Conservation (phyloP, 2,329 filamentous ascomycete genomes). For the Bipolaris sorokiniana region DNA sequence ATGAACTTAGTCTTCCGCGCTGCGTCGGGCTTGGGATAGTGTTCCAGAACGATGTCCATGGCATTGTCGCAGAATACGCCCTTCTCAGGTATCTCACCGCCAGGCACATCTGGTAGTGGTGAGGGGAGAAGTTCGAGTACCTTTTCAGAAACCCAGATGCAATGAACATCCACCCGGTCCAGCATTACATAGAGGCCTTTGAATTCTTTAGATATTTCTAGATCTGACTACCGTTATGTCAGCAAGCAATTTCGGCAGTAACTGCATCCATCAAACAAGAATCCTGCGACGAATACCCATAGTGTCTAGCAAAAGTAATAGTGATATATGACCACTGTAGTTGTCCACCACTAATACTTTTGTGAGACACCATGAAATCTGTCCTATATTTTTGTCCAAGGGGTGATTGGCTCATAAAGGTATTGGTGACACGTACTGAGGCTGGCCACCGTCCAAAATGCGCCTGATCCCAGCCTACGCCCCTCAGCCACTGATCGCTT, state of each 20-base stretch:
- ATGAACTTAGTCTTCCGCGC: slow-evolving; percentile 63
- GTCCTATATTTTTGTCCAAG: not conserved
- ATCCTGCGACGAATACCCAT: too few relatives aligned
- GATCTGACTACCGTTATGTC: slow-evolving; percentile 55
- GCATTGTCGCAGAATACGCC: slow-evolving; percentile 78
- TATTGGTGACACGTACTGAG: slow-evolving; percentile 56
- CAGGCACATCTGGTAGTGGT: slow-evolving; percentile 59
- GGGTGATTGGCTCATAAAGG: not conserved
- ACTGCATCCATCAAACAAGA: too few relatives aligned
- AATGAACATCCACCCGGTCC: slow-evolving; percentile 73
- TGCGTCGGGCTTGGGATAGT: slow-evolving; percentile 63
- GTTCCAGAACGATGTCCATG: slow-evolving; percentile 65
- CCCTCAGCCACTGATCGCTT: slow-evolving; percentile 66
- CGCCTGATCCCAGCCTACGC: slow-evolving; percentile 74
- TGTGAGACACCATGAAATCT: not conserved
- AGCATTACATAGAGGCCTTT: slow-evolving; percentile 69
- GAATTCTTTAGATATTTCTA: slow-evolving; percentile 61
- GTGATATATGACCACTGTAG: not conserved
- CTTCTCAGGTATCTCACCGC: slow-evolving; percentile 69
- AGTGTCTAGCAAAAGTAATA: not conserved
- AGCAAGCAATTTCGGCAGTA: not conserved
- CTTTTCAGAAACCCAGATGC: slow-evolving; percentile 70
- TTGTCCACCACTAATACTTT: not conserved
- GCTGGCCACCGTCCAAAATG: slow-evolving; percentile 68
- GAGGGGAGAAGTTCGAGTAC: slow-evolving; percentile 66